Evolutionary conservation across 176 grass and related monocot genomes (phyloP).

Genomic region (Juncus effusus): DNA sequence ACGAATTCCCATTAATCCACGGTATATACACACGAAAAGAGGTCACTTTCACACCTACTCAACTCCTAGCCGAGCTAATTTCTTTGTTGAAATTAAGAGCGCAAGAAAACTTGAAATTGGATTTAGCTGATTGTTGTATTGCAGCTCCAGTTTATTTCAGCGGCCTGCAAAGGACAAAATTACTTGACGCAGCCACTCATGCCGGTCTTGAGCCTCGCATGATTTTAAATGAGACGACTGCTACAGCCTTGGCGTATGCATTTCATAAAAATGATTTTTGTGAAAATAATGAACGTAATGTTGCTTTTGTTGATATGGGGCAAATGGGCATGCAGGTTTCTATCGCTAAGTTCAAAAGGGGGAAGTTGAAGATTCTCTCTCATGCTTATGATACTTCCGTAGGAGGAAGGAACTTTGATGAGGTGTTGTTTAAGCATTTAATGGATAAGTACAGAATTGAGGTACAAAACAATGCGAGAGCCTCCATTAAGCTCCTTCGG

Average conservation of each 20-base stretch:
- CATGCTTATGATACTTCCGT: slow-evolving; percentile 60
- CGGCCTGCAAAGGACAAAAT: neutral
- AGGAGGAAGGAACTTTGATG: slow-evolving; percentile 62
- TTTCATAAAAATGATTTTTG: neutral
- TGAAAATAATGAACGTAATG: neutral
- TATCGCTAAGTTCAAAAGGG: slow-evolving; percentile 55
- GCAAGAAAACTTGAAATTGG: neutral
- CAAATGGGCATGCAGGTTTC: slow-evolving; percentile 20
- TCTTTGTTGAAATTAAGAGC: neutral
- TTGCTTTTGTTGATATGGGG: slow-evolving; percentile 8
- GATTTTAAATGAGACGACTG: neutral
- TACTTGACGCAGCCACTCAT: neutral
- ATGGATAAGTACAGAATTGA: slow-evolving; percentile 58
- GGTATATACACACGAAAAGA: neutral
- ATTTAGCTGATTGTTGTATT: neutral
- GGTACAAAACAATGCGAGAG: slow-evolving; percentile 59
- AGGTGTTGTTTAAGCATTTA: slow-evolving; percentile 36
- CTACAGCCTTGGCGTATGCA: slow-evolving; percentile 4
- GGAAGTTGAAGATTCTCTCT: slow-evolving; percentile 57
- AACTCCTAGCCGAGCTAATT: slow-evolving; percentile 2
- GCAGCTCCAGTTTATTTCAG: slow-evolving; percentile 6
- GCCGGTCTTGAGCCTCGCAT: neutral
- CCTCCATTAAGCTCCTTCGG: slow-evolving; percentile 42
- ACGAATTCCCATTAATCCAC: neutral
- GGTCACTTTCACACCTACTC: neutral